Base-by-base conservation (phyloP, 2,329 filamentous ascomycete species). In the Graphilbum fragrans region DNA sequence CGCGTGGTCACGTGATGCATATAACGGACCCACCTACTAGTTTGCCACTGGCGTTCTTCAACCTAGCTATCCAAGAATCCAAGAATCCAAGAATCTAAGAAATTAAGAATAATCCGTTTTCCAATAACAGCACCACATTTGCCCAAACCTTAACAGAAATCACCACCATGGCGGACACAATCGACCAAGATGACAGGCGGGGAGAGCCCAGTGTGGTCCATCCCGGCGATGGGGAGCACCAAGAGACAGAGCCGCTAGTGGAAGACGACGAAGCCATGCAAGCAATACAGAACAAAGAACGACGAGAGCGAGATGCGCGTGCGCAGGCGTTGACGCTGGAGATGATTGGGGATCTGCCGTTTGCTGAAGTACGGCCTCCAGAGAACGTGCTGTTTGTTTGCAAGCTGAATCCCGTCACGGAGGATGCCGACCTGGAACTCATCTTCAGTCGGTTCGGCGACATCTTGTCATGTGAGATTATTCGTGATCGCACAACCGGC, bases 361-460 rank as follows among this genome's bases (percentile, higher is more conserved):
- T 95, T 60, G 92, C 92, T 45, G 92, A 98, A 62, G 88, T 98
- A 52, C 93, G 90, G 53, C 92, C 92, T 5, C 92, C 92, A 0
- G 92, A 98, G 64, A 96, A 98, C 59, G 80, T 98, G 14, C 70
- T 98, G 2, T 98, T 98, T 57, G 88, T 98, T 35, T 98, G 92
- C 80, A 98, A 98, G 59, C 70, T 98, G 35, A 98, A 98, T 53
- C 92, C 92, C 0, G 87, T 98, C 37, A 98, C 92, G 10, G 83
- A 86, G 55, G 90, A 95, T 55, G 83, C 94, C 54, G 92, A 98
- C 57, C 69, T 98, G 37, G 82, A 95, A 58, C 73, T 96, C 49
- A 96, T 98, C 48, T 98, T 98, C 62, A 90, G 86, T 43, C 88
- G 92, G 1, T 98, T 98, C 53, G 92, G 92, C 51, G 90, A 82